A percentile compares a stretch with the other conserved stretches of the same genome.
Evolutionary conservation across 2,329 filamentous ascomycete species (phyloP).

Genomic region (Alternaria consortialis): DNA sequence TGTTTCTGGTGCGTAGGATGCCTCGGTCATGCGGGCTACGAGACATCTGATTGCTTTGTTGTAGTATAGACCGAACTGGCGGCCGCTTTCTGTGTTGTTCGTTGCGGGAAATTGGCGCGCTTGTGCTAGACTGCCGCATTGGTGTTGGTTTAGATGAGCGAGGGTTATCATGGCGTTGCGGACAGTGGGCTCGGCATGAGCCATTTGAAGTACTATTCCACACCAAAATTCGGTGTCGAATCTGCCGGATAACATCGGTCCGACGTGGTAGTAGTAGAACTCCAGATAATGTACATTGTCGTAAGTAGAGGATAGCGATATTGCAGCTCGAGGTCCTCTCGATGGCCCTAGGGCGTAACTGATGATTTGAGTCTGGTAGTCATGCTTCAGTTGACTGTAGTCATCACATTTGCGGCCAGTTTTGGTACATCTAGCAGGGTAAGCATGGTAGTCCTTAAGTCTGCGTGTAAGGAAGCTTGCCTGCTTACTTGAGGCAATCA

Average conservation of each 20-base stretch:
- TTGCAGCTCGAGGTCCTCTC: not conserved
- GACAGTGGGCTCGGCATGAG: constrained; percentile 51
- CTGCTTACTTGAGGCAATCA: not conserved
- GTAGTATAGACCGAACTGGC: constrained; percentile 39
- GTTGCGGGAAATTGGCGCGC: not conserved
- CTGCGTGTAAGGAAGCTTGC: not conserved
- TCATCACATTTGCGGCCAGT: not conserved
- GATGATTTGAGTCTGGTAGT: not conserved
- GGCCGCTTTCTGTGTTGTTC: not conserved
- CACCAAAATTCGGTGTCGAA: constrained; percentile 11
- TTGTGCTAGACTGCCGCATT: constrained; percentile 13
- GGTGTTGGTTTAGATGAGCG: constrained; percentile 39
- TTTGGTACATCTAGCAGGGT: not conserved
- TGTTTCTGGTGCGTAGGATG: constrained; percentile 41
- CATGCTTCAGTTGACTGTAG: not conserved
- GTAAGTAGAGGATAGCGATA: not conserved
- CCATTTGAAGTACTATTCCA: constrained; percentile 51
- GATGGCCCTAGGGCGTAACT: too few species aligned
- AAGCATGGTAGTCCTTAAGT: not conserved
- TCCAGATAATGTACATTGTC: constrained; percentile 27
- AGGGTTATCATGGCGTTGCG: constrained; percentile 55
- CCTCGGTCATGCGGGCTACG: constrained; percentile 39
- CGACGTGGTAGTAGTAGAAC: constrained; percentile 56
- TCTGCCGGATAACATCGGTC: constrained; percentile 45
- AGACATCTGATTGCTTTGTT: constrained; percentile 14